These are phyloP conservation scores for Canavalia gladiata DNA, from an alignment of 306 rosid species.

Conservation along the genomic window DNA sequence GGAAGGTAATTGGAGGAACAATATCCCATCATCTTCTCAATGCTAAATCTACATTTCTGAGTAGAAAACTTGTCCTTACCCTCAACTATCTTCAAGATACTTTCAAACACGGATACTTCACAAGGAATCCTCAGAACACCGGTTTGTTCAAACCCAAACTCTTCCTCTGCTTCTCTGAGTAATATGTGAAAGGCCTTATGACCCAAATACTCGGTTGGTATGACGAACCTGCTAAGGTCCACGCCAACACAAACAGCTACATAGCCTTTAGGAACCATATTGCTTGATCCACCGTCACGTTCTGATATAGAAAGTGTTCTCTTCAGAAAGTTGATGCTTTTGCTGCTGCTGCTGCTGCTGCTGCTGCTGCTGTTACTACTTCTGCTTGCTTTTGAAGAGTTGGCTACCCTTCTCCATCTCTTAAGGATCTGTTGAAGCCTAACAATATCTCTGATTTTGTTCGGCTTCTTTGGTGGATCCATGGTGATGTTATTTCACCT, in stretches of 20 bases:
- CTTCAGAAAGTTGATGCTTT: slow-evolving; percentile 74
- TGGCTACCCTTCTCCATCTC: slow-evolving; percentile 91
- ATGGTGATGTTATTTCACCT: slow-evolving; percentile 46
- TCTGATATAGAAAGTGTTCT: slow-evolving; percentile 77
- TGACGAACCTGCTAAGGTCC: slow-evolving; percentile 75
- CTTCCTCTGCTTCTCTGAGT: slow-evolving; percentile 92
- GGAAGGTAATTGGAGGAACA: slow-evolving; percentile 62
- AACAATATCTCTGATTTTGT: slow-evolving; percentile 90
- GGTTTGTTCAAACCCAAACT: slow-evolving; percentile 86
- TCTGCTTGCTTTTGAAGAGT: slow-evolving; percentile 60
- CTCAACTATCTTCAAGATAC: slow-evolving; percentile 73
- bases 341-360: slow-evolving; percentile 42
- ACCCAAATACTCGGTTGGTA: slow-evolving; percentile 77
- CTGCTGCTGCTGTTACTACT: slow-evolving; percentile 21
- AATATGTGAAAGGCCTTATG: slow-evolving; percentile 74
- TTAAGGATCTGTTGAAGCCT: slow-evolving; percentile 94
- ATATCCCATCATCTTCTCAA: slow-evolving; percentile 54
- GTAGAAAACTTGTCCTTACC: slow-evolving; percentile 58
- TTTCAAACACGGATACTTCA: slow-evolving; percentile 77
- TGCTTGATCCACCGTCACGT: slow-evolving; percentile 47
- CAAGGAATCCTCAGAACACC: slow-evolving; percentile 92
- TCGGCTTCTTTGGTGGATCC: slow-evolving; percentile 82
- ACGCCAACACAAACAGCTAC: slow-evolving; percentile 87
- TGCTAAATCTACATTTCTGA: slow-evolving; percentile 53
- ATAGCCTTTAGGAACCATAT: slow-evolving; percentile 81